Conservation (phyloP, 2,329 filamentous ascomycete genomes). For the Zymoseptoria ardabiliae region DNA sequence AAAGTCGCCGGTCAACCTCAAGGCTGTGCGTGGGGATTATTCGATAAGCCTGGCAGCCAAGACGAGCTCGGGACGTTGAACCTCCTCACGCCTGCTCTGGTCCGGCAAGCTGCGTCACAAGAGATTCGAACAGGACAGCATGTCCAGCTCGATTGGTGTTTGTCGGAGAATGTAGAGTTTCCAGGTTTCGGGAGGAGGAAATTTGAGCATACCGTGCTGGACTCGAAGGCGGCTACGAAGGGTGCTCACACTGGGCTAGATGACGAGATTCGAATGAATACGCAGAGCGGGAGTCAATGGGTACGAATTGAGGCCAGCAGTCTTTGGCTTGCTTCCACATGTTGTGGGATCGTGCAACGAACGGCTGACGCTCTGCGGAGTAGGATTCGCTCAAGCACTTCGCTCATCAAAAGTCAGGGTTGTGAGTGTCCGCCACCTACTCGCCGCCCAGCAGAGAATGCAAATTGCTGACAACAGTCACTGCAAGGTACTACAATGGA, state of each 20-base stretch:
- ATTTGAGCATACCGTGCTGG: conserved; percentile 25
- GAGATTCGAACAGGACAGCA: conserved; percentile 45
- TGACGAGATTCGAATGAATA: conserved; percentile 50
- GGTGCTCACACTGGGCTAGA: conserved; percentile 32
- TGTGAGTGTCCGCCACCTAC: conserved; percentile 2
- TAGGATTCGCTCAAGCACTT: conserved; percentile 43
- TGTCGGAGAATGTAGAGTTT: conserved; percentile 25
- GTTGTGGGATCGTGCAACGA: no score
- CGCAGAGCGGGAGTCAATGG: conserved; percentile 51
- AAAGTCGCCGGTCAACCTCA: conserved; percentile 19
- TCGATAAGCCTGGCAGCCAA: conserved; percentile 36
- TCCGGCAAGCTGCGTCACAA: conserved; percentile 32
- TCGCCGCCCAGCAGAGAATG: no score
- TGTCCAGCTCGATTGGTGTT: conserved; percentile 46
- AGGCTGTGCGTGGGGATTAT: conserved; percentile 15
- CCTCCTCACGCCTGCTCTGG: conserved; percentile 42
- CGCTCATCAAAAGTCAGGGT: conserved; percentile 32
- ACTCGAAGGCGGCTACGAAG: conserved; percentile 11
- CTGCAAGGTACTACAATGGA: conserved; percentile 20
- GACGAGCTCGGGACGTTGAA: conserved; percentile 49
- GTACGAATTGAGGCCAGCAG: no score
- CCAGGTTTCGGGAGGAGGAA: conserved; percentile 24
- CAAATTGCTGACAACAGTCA: background rate
- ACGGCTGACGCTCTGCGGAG: no score
- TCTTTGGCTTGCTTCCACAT: no score